Evolutionary conservation across 2,329 filamentous ascomycete genomes (phyloP), one percentile per base, ranked within the genome.

Genomic region (Nannizzia gypsea): DNA sequence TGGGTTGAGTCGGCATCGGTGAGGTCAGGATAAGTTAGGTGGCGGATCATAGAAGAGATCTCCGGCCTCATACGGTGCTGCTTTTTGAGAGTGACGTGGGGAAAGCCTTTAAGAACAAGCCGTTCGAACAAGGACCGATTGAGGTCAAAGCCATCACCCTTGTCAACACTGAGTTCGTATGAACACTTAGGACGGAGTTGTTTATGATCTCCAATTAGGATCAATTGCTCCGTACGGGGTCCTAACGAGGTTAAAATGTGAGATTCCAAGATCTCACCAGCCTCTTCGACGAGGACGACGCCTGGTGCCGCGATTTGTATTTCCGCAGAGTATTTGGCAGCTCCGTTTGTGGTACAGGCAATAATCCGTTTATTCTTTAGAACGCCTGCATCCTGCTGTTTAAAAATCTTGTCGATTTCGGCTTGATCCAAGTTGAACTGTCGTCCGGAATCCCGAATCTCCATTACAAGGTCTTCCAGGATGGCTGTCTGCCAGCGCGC

Each of bases 121-220:
- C 87, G 76, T 36, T 90, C 87, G 62, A 90, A 89, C 0, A 89
- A 67, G 0, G 86, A 89, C 1, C 78, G 69, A 61, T 89, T 79
- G 64, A 80, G 90, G 34, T 62, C 57, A 28, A 57, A 62, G 9
- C 57, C 57, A 3, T 62, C 55, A 0, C 86, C 85, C 6, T 82
- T 75, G 63, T 89, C 86, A 0, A 86, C 78, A 0, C 77, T 82
- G 0, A 90, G 69, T 0, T 69, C 71, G 64, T 83, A 87, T 42
- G 79, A 81, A 58, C 82, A 76, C 65, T 89, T 88, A 0, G 87
- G 87, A 0, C 86, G 81, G 0, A 90, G 77, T 63, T 90, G 87
- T 59, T 86, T 81, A 67, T 90, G 86, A 58, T 90, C 87, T 0
- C 87, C 87, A 9, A 90, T 89, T 2, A 88, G 69, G 0, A 89